Conservation (phyloP, 2,329 filamentous ascomycete species). For the Colletotrichum shisoi region DNA sequence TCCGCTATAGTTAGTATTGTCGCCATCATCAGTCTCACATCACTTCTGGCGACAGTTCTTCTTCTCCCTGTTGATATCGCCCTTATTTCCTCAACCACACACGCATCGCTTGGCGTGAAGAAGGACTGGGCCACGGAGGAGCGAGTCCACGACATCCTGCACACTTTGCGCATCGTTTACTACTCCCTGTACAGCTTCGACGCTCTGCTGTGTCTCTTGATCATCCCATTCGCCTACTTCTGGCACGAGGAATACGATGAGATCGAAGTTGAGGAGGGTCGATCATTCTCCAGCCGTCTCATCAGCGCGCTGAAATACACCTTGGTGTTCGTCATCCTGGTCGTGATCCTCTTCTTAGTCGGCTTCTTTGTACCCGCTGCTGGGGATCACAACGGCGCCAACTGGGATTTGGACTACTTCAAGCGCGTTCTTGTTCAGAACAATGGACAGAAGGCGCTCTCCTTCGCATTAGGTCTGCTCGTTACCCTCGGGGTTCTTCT, state of each 20-base stretch:
- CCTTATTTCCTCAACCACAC: constrained; percentile 86
- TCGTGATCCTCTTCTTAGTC: constrained; percentile 84
- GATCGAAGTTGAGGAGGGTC: constrained; percentile 80
- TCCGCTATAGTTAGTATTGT: constrained; percentile 82
- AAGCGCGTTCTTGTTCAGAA: constrained; percentile 83
- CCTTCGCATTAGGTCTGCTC: constrained; percentile 87
- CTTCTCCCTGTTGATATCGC: constrained; percentile 95
- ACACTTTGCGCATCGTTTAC: constrained; percentile 86
- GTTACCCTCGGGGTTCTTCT: constrained; percentile 85
- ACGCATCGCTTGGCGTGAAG: constrained; percentile 77
- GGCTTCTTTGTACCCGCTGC: constrained; percentile 93
- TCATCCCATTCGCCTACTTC: constrained; percentile 97
- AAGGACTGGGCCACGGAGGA: constrained; percentile 94
- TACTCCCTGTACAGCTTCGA: constrained; percentile 93
- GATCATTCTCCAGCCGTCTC: constrained; percentile 74
- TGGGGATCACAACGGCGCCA: constrained; percentile 68
- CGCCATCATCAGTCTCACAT: constrained; percentile 85
- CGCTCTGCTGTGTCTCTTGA: constrained; percentile 83
- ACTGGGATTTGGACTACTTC: constrained; percentile 90
- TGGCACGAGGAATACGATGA: constrained; percentile 98
- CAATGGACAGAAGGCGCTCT: constrained; percentile 89
- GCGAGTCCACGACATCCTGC: constrained; percentile 77
- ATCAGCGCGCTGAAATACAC: constrained; percentile 93
- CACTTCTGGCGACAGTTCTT: constrained; percentile 88
- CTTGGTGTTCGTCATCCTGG: constrained; percentile 78